Percentiles rank a stretch among this genome's conserved stretches.
Evolutionary conservation across 2,329 filamentous ascomycete genomes (phyloP).

Genomic region (Blastomyces percursus): DNA sequence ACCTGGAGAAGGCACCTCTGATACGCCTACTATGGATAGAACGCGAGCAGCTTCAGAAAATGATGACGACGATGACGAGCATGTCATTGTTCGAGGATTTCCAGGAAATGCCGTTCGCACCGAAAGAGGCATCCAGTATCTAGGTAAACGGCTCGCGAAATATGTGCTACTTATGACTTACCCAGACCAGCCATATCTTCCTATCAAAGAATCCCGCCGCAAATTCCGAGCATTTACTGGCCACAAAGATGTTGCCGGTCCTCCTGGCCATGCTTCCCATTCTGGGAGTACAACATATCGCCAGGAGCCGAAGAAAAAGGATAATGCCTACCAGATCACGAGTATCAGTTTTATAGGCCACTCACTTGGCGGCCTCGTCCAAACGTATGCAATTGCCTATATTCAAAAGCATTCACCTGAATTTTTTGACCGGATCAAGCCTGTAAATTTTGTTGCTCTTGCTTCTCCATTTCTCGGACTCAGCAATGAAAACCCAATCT

Average conservation of each 20-base stretch:
- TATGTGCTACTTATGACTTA: slow-evolving; percentile 85
- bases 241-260: slow-evolving; percentile 22
- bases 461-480: slow-evolving; percentile 81
- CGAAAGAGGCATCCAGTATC: slow-evolving; percentile 90
- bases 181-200: slow-evolving; percentile 81
- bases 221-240: slow-evolving; percentile 40
- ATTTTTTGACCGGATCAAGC: slow-evolving; percentile 77
- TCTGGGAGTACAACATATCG: slow-evolving; percentile 47
- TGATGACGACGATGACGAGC: slow-evolving; percentile 42
- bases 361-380: slow-evolving; percentile 77
- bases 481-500: slow-evolving; percentile 95
- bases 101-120: slow-evolving; percentile 82
- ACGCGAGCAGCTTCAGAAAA: slow-evolving; percentile 8
- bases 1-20: neutral
- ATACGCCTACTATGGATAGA: slow-evolving; percentile 10
- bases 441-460: slow-evolving; percentile 80
- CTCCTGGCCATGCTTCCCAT: slow-evolving; percentile 31
- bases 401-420: slow-evolving; percentile 90
- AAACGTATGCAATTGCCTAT: slow-evolving; percentile 91
- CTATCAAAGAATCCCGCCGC: slow-evolving; percentile 47
- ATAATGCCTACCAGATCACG: slow-evolving; percentile 64
- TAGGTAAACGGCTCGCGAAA: slow-evolving; percentile 87
- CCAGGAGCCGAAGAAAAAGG: slow-evolving; percentile 26
- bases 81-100: slow-evolving; percentile 81
- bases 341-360: slow-evolving; percentile 94